Conservation (phyloP, 2,329 filamentous ascomycete genomes). For the Aspergillus sp. region DNA sequence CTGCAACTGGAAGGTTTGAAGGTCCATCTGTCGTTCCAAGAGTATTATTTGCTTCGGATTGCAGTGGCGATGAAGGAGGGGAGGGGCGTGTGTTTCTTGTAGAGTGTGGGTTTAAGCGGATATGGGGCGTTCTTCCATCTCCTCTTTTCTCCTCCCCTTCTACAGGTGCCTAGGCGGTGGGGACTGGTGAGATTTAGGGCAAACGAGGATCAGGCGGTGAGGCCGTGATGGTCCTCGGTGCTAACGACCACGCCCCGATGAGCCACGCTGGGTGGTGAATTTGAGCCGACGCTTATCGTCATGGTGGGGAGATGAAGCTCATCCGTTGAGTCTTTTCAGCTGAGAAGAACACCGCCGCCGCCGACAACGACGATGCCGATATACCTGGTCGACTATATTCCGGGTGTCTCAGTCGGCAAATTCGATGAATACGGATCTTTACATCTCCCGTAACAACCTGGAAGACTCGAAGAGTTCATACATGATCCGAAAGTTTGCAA, state of each 20-base stretch:
- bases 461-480: too few species aligned
- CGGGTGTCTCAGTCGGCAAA: not conserved
- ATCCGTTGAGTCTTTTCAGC: slow-evolving; percentile 4
- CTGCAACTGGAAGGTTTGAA: slow-evolving; percentile 10
- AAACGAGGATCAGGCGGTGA: slow-evolving; percentile 7
- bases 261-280: not conserved
- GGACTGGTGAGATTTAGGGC: not conserved
- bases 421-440: not conserved
- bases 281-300: slow-evolving; percentile 3
- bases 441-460: too few species aligned
- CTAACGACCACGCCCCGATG: not conserved
- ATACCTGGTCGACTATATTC: not conserved
- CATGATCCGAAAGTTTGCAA: too few species aligned
- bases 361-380: not conserved
- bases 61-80: slow-evolving; percentile 10
- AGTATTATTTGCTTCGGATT: slow-evolving; percentile 4
- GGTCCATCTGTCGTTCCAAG: not conserved
- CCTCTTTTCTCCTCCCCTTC: too few species aligned
- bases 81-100: not conserved
- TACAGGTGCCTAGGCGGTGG: not conserved
- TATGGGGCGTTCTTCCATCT: too few species aligned
- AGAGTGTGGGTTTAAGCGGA: not conserved
- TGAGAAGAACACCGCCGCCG: slow-evolving; percentile 1
- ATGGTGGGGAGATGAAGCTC: slow-evolving; percentile 4
- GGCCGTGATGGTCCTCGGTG: not conserved